Evolutionary conservation across 495 filamentous ascomycete species (phyloP), one percentile per base, ranked within the genome.

Genomic region (Penicillium antarcticum): DNA sequence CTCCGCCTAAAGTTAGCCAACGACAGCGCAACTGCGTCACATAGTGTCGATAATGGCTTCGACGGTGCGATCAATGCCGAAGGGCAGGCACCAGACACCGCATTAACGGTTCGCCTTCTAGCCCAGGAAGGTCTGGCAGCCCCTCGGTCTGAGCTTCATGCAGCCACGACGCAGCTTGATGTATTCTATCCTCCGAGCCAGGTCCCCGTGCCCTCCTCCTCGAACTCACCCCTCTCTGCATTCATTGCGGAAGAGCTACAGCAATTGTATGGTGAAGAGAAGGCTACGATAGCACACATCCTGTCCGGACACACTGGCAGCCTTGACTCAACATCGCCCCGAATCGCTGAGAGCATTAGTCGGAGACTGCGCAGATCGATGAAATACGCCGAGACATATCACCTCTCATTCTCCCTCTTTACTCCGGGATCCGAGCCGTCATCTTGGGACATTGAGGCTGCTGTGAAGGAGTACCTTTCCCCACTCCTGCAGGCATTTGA

Each of bases 361-460:
- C 74, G 76, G 51, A 80, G 82, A 42, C 85, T 87, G 48, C 89
- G 89, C 2, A 74, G 91, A 45, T 89, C 92, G 3, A 78, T 97
- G 57, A 95, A 92, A 64, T 96, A 96, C 64, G 86, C 92, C 12
- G 83, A 92, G 14, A 96, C 89, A 8, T 98, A 98, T 63, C 94
- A 98, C 61, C 73, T 98, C 2, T 95, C 94, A 3, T 95, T 98
- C 64, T 97, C 95, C 1, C 78, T 98, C 0, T 97, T 98, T 60
- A 92, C 89, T 0, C 86, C 87, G 10, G 83, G 81, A 5, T 77
- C 84, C 1, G 64, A 75, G 8, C 95, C 94, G 8, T 94, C 87
- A 8, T 87, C 83, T 23, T 98, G 95, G 94, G 90, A 95, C 31
- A 91, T 97, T 42, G 88, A 95, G 57, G 72, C 78, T 35, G 91